phyloP scores from a whole-genome alignment of 1,284 basidiomycete species.

The Ceratobasidium sp. region DNA sequence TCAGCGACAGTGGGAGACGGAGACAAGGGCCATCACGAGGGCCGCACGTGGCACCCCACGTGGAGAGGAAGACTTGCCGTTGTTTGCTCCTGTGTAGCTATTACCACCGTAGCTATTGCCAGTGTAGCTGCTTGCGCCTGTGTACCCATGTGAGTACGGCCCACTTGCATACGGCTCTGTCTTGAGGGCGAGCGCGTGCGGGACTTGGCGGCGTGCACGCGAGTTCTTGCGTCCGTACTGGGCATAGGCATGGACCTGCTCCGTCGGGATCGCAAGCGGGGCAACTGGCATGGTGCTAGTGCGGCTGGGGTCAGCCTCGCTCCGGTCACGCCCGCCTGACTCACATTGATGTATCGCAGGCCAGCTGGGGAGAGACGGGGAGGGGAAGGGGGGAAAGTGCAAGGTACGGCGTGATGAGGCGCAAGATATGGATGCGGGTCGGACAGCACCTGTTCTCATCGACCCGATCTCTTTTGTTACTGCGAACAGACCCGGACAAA shows the following conservation, averaged over 20 bases:
- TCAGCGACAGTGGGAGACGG: not conserved
- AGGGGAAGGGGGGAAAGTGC: constrained; percentile 5
- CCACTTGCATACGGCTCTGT: too few species aligned
- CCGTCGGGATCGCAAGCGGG: constrained; percentile 1
- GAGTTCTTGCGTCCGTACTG: constrained; percentile 3
- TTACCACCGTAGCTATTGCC: too few species aligned
- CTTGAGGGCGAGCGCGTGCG: constrained; percentile 29
- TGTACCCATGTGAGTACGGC: too few species aligned
- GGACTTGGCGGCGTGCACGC: constrained; percentile 3
- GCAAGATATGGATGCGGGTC: constrained; percentile 22
- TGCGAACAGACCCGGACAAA: constrained; percentile 7
- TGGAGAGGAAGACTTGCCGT: constrained; percentile 2
- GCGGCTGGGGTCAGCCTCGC: not conserved
- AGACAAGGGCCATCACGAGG: constrained; percentile 11
- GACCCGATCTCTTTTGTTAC: constrained; percentile 26
- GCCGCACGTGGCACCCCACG: constrained; percentile 31
- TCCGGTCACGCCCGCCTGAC: not conserved
- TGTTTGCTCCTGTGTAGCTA: constrained; percentile 1
- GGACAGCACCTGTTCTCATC: not conserved
- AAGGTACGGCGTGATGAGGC: not conserved
- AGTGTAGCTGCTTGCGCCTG: too few species aligned
- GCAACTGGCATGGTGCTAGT: constrained; percentile 17
- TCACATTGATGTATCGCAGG: not conserved
- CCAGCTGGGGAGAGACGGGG: not conserved
- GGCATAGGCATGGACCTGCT: not conserved